phyloP scores from a whole-genome alignment of 176 grass and related monocot genomes.

The Triticum dicoccoides region DNA sequence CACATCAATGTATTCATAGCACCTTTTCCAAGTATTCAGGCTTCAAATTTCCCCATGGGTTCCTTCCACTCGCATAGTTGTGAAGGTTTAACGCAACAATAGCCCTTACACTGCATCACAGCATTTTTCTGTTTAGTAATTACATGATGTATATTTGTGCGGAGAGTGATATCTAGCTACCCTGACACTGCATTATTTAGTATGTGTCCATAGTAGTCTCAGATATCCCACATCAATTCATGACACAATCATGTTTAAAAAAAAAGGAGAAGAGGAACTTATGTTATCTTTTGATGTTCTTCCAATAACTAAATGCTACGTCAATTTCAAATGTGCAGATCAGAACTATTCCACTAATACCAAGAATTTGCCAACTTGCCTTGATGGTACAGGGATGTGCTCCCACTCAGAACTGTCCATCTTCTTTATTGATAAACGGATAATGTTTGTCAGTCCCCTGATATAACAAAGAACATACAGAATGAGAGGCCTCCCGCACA shows the following conservation, averaged over 20 bases:
- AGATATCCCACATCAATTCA: slow-evolving; percentile 8
- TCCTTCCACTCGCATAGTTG: slow-evolving; percentile 93
- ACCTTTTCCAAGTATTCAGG: slow-evolving; percentile 97
- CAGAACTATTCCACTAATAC: neutral
- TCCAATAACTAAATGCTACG: neutral
- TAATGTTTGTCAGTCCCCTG: slow-evolving; percentile 86
- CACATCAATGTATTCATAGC: slow-evolving; percentile 17
- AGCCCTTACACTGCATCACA: slow-evolving; percentile 80
- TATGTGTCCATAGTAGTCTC: neutral
- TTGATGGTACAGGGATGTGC: slow-evolving; percentile 70
- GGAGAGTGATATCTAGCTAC: slow-evolving; percentile 17
- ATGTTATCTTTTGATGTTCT: neutral
- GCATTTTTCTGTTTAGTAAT: slow-evolving; percentile 20
- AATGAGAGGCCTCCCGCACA: neutral
- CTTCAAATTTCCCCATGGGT: slow-evolving; percentile 96
- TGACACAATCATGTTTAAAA: neutral
- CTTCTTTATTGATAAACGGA: slow-evolving; percentile 80
- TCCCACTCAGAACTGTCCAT: slow-evolving; percentile 84
- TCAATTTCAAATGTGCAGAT: slow-evolving; percentile 7
- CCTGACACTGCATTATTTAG: neutral
- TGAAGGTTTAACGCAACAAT: slow-evolving; percentile 98
- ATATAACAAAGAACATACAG: slow-evolving; percentile 10
- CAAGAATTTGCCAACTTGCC: slow-evolving; percentile 43
- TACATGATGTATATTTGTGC: neutral
- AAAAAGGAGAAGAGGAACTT: neutral